These are phyloP conservation scores for Agroathelia rolfsii DNA, from an alignment of 1,284 basidiomycete species.

Conservation along the genomic window DNA sequence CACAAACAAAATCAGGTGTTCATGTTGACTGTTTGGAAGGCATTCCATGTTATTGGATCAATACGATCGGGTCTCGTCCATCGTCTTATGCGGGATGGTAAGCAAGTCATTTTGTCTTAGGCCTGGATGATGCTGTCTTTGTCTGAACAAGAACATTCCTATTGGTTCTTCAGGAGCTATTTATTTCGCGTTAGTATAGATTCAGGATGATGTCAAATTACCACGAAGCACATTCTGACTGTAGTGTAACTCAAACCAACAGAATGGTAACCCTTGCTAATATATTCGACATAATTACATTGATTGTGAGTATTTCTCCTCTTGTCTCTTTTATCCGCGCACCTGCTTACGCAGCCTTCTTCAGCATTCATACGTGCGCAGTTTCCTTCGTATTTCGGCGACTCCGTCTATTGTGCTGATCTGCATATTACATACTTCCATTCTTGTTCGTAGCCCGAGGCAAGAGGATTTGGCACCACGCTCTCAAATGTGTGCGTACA, in stretches of 20 bases:
- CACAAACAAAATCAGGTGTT: too few relatives aligned
- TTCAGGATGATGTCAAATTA: too few relatives aligned
- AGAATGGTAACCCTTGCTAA: too few relatives aligned
- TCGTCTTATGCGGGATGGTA: constrained; percentile 30
- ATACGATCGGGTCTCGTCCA: constrained; percentile 18
- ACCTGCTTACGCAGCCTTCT: constrained; percentile 19
- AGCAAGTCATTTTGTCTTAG: too few relatives aligned
- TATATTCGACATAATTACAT: constrained; percentile 15
- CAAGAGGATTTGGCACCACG: constrained; percentile 22
- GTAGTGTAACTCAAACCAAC: too few relatives aligned
- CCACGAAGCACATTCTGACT: too few relatives aligned
- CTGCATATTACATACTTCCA: too few relatives aligned
- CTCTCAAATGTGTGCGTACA: constrained; percentile 31
- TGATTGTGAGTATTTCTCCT: background rate
- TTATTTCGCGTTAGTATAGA: constrained; percentile 25
- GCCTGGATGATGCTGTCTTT: too few relatives aligned
- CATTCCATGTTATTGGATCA: constrained; percentile 19
- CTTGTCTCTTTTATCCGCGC: constrained; percentile 8
- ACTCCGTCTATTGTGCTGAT: too few relatives aligned
- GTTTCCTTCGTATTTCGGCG: too few relatives aligned
- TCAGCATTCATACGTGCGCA: background rate
- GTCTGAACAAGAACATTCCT: too few relatives aligned
- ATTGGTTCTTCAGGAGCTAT: constrained; percentile 19
- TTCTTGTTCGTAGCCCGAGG: constrained; percentile 24
- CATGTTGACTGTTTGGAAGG: constrained; percentile 32